Evolutionary conservation across 2,329 filamentous ascomycete species (phyloP).

Genomic region (Aspergillus spinulosporus): DNA sequence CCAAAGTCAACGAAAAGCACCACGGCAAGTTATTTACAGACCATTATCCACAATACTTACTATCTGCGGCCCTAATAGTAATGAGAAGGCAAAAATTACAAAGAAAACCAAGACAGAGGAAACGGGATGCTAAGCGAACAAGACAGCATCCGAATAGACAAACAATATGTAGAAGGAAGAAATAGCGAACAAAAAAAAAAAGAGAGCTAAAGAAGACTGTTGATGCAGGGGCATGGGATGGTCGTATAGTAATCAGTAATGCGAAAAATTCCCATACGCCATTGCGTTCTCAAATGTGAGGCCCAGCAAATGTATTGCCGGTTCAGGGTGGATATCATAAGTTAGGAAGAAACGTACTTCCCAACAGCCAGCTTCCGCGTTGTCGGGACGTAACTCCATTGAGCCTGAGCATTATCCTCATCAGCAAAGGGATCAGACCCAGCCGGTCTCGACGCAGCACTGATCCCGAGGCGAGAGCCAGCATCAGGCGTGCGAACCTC

Average conservation of each 20-base stretch:
- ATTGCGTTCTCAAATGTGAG: no score
- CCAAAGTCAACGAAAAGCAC: neutral
- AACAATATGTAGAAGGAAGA: neutral
- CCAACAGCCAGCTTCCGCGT: conserved; percentile 70
- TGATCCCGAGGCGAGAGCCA: conserved; percentile 67
- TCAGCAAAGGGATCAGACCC: conserved; percentile 53
- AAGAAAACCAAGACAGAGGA: neutral
- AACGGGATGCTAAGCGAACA: neutral
- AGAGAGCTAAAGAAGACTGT: neutral
- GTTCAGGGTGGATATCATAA: neutral
- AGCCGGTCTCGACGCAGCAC: conserved; percentile 32
- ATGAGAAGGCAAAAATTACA: conserved; percentile 17
- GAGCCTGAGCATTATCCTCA: conserved; percentile 36
- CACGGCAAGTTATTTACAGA: conserved; percentile 21
- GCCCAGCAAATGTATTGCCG: neutral
- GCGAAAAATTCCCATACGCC: no score
- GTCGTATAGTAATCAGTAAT: neutral
- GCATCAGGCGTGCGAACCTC: conserved; percentile 61
- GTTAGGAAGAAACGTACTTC: conserved; percentile 65
- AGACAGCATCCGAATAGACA: neutral
- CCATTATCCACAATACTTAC: conserved; percentile 12
- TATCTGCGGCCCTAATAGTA: conserved; percentile 8
- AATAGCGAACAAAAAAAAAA: neutral
- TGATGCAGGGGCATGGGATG: neutral
- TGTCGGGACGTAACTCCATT: conserved; percentile 68